Evolutionary conservation across 345 rosid genomes (phyloP).

Genomic region (Linum usitatissimum): DNA sequence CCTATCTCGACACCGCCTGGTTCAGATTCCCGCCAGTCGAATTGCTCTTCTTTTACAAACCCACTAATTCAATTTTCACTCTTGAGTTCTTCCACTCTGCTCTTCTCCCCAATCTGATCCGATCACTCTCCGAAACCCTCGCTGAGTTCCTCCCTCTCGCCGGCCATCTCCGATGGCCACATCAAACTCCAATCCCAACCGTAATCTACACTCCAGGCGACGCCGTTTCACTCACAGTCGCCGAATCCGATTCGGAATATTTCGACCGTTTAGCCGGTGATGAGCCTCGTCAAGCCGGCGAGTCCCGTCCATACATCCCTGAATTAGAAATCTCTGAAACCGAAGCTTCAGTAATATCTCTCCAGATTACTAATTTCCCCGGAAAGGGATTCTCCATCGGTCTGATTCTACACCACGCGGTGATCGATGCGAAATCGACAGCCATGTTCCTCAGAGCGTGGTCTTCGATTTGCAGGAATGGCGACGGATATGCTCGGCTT

Average conservation of each 20-base stretch:
- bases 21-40: not conserved
- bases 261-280: not conserved
- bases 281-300: not conserved
- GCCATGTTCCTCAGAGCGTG: not conserved
- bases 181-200: not conserved
- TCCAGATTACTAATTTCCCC: not conserved
- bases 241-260: not conserved
- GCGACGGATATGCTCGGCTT: not conserved
- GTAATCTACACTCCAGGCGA: not conserved
- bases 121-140: not conserved
- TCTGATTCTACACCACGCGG: not conserved
- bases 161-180: not conserved
- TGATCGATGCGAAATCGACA: not conserved
- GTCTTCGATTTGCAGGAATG: not conserved
- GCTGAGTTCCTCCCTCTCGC: not conserved
- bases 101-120: not conserved
- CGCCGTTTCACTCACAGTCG: not conserved
- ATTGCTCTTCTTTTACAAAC: not conserved
- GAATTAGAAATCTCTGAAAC: not conserved
- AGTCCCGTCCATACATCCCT: not conserved
- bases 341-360: not conserved
- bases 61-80: not conserved
- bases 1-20: not conserved
- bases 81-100: not conserved
- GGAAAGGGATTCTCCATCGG: not conserved